phyloP scores from a whole-genome alignment of 2,329 filamentous ascomycete species.

The Xylaria polymorpha region DNA sequence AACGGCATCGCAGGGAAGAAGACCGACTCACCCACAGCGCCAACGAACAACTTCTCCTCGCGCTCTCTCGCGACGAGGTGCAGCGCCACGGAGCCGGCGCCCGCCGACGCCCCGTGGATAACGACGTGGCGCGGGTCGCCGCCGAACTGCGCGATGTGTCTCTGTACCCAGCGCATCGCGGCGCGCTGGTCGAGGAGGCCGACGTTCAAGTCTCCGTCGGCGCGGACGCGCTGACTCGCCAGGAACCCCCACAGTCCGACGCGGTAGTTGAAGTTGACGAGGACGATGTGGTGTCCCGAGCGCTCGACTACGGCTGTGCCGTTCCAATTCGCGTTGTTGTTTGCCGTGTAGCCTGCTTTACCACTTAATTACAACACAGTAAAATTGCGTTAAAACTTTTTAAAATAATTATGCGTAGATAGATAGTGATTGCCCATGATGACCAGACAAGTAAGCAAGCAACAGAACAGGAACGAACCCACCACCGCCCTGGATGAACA shows the following conservation, averaged over 20 bases:
- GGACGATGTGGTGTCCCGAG: constrained; percentile 61
- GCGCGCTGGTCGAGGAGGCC: constrained; percentile 73
- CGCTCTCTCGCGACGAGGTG: constrained; percentile 11
- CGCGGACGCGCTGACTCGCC: constrained; percentile 64
- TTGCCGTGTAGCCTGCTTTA: constrained; percentile 52
- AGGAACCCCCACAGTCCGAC: constrained; percentile 73
- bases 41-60: constrained; percentile 57
- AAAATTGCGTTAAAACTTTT: too few species aligned
- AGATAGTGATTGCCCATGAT: not conserved
- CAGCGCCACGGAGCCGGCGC: constrained; percentile 65
- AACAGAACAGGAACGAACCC: not conserved
- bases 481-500: constrained; percentile 60
- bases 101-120: constrained; percentile 71
- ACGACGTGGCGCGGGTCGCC: constrained; percentile 69
- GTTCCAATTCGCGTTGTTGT: constrained; percentile 65
- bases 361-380: not conserved
- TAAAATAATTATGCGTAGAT: not conserved
- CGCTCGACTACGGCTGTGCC: constrained; percentile 59
- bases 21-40: constrained; percentile 59
- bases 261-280: constrained; percentile 72
- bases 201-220: constrained; percentile 69
- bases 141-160: constrained; percentile 68
- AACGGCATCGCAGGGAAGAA: constrained; percentile 63
- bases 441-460: too few species aligned
- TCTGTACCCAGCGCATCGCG: constrained; percentile 69